Evolutionary conservation across 2,329 filamentous ascomycete species (phyloP), one percentile per base, ranked within the genome.

Genomic region (Cytospora piceicola): DNA sequence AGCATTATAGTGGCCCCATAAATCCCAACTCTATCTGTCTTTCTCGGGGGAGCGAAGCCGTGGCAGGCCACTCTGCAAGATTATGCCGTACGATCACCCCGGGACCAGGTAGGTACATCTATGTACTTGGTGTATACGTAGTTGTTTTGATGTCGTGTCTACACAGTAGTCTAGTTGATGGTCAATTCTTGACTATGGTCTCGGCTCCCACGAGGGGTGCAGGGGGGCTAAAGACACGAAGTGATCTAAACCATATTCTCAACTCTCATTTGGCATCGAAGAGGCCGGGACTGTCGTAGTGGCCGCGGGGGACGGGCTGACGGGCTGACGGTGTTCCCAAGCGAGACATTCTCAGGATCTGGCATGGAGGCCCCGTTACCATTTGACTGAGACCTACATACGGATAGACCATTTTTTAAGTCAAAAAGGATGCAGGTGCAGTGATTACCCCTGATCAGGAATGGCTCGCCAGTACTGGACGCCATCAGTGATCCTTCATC

Each of bases 321-420:
- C 32, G 32, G 32, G 32, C n/a, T n/a, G n/a, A n/a, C n/a, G n/a
- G n/a, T n/a, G 6, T 36, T 36, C 34, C 27, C 61, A 61, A 54
- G 42, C 61, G 58, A 67, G 65, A 67, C 65, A 67, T 53, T 51
- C 46, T 52, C 56, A 58, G 62, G 57, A 46, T 60, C 42, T 57
- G 56, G 65, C 60, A 66, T 66, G 60, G 63, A 56, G 60, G 49
- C 49, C 58, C 58, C 59, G 53, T 56, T 57, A 62, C 56, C 14
- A 57, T 55, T 27, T 67, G 61, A 57, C 65, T 58, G 54, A 64
- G 65, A 64, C 65, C 54, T 64, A 63, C 65, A 64, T 67, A 34
- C 55, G 61, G 52, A 52, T 57, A 63, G 60, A 57, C 52, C 60
- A 49, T 36, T 36, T 62, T 56, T 24, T 53, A 54, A 62, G 32